Evolutionary conservation across 768 basidiomycete species (phyloP).

Genomic region (Lyophyllum semitale): DNA sequence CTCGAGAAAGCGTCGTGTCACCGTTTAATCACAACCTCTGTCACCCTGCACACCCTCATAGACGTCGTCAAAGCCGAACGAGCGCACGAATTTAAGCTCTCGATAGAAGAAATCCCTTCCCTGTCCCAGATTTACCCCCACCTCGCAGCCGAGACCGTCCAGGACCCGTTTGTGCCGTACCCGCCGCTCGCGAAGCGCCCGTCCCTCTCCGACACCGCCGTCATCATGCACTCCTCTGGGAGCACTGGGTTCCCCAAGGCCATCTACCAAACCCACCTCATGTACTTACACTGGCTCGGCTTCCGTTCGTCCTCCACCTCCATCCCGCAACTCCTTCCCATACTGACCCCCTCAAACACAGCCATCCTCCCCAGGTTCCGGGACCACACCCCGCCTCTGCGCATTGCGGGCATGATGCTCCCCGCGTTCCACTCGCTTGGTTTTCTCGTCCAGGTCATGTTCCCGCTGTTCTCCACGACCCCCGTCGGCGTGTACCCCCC

Average conservation of each 20-base stretch:
- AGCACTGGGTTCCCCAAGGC: slow-evolving; percentile 39
- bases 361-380: slow-evolving; percentile 8
- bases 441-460: slow-evolving; percentile 22
- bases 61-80: slow-evolving; percentile 26
- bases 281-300: slow-evolving; percentile 20
- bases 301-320: slow-evolving; percentile 20
- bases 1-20: slow-evolving; percentile 40
- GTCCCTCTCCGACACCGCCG: slow-evolving; percentile 9
- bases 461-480: slow-evolving; percentile 20
- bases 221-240: slow-evolving; percentile 38
- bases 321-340: neutral
- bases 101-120: slow-evolving; percentile 30
- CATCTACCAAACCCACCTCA: slow-evolving; percentile 25
- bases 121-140: slow-evolving; percentile 14
- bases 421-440: slow-evolving; percentile 34
- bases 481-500: slow-evolving; percentile 27
- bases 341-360: neutral
- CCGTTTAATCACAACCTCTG: slow-evolving; percentile 35
- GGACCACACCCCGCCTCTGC: neutral
- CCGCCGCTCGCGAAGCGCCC: slow-evolving; percentile 8
- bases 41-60: slow-evolving; percentile 30
- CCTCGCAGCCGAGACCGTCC: slow-evolving; percentile 15
- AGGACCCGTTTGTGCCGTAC: slow-evolving; percentile 13
- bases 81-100: slow-evolving; percentile 14
- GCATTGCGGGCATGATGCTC: slow-evolving; percentile 24